Evolutionary conservation across 164 flowering plant species (phyloP).

Genomic region (Dillenia suffruticosa): DNA sequence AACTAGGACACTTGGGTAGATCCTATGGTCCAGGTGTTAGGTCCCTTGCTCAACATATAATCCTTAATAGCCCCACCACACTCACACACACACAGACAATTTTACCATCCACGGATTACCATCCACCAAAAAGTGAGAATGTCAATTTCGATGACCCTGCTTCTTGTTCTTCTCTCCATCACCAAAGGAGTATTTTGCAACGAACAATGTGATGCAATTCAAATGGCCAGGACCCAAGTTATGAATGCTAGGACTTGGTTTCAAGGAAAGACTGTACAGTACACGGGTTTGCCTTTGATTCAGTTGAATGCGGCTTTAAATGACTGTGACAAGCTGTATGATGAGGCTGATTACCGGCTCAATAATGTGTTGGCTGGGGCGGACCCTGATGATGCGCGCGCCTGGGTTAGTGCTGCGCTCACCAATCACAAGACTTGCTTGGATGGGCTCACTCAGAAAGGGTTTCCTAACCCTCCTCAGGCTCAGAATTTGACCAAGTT

Average conservation of each 20-base stretch:
- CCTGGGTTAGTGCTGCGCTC: constrained; percentile 52
- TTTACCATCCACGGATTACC: too few relatives aligned
- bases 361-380: constrained; percentile 9
- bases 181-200: neutral
- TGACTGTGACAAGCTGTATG: constrained; percentile 52
- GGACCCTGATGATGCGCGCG: constrained; percentile 30
- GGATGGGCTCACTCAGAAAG: constrained; percentile 44
- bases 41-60: too few relatives aligned
- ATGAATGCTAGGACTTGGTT: constrained; percentile 20
- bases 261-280: neutral
- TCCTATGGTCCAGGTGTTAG: too few relatives aligned
- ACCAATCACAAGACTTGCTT: constrained; percentile 51
- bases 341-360: constrained; percentile 34
- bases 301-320: constrained; percentile 13
- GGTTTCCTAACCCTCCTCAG: constrained; percentile 1
- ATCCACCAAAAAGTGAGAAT: too few relatives aligned
- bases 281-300: neutral
- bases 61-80: too few relatives aligned
- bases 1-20: too few relatives aligned
- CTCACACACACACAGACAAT: too few relatives aligned
- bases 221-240: constrained; percentile 20
- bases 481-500: constrained; percentile 30
- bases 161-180: too few relatives aligned
- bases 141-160: too few relatives aligned
- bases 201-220: constrained; percentile 3